Evolutionary conservation across 176 grass and related monocot species (phyloP), one percentile per base, ranked within the genome.

Genomic region (Hordeum vulgare): DNA sequence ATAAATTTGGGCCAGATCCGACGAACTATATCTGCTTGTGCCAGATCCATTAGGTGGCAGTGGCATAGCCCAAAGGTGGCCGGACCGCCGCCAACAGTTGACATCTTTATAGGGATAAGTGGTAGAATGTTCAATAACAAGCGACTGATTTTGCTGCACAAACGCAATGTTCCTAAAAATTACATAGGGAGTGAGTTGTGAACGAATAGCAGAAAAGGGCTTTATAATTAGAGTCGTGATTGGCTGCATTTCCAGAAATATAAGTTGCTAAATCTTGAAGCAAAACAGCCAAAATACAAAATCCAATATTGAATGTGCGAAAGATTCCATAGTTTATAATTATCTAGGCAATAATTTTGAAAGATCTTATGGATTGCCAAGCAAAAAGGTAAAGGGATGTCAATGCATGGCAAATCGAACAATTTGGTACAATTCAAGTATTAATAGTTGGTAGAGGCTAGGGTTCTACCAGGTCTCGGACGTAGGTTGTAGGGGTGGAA

Each of bases 151-250:
- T 56, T 21, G 53, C 53, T 56, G 53, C 53, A 56, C 6, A 20
- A 56, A 77, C 69, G 45, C 60, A 81, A 74, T 66, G 53, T 13
- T 25, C 39, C 78, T 13, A 76, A 35, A 29, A 82, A 49, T 70
- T 58, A 49, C 15, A 33, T 64, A 28, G 11, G 56, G 53, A 80
- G 34, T 84, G 45, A 8, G 9, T 65, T 61, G 8, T 33, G 49
- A 80, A 66, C 24, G 11, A 44, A 74, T 31, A 74, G 41, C 42
- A 51, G 25, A 15, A 29, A 51, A 74, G 71, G 9, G 15, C 47
- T 51, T 74, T 60, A 24, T 60, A 60, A 60, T 60, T 49, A 39
- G 18, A 11, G 2, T 28, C 36, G 42, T 42, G 14, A 14, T 62
- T 78, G 58, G 9, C 57, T 62, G 25, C 24, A 29, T 64, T 39